phyloP scores from a whole-genome alignment of 148 eudicot genomes.

The Cornus kousa region DNA sequence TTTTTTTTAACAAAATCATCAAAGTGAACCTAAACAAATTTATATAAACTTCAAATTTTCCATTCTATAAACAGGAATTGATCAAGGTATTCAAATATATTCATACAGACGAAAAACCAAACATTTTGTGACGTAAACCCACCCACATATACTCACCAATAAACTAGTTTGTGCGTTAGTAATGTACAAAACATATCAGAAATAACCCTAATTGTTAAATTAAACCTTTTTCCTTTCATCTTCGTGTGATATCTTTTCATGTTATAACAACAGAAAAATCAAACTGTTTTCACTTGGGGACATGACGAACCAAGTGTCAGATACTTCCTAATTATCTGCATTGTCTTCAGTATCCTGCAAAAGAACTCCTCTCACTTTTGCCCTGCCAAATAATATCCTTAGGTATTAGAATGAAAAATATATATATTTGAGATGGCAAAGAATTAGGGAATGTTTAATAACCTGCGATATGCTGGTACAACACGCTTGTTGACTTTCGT shows the following conservation, averaged over 20 bases:
- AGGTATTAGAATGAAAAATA: not conserved
- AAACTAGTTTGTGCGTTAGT: not conserved
- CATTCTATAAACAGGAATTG: not conserved
- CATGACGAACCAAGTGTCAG: not conserved
- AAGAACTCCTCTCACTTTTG: constrained; percentile 35
- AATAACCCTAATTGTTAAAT: not conserved
- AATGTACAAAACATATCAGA: not conserved
- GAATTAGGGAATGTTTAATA: constrained; percentile 1
- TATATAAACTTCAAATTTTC: not conserved
- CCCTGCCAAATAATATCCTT: constrained; percentile 28
- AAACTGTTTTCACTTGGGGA: not conserved
- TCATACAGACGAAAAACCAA: not conserved
- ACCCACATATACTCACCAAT: not conserved
- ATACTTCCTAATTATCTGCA: constrained; percentile 5
- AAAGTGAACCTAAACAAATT: too few relatives aligned
- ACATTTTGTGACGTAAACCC: not conserved
- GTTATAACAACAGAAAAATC: not conserved
- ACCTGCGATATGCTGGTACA: constrained; percentile 47
- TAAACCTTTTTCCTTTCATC: not conserved
- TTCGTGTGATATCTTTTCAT: not conserved
- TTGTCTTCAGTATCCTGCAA: constrained; percentile 33
- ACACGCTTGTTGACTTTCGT: constrained; percentile 30
- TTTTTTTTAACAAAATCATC: too few relatives aligned
- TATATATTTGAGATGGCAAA: not conserved
- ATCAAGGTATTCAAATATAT: not conserved